Percentiles rank a stretch among this genome's conserved stretches.
phyloP scores from a whole-genome alignment of 1,139 yeast species.

The Meyerozyma smithsonii region DNA sequence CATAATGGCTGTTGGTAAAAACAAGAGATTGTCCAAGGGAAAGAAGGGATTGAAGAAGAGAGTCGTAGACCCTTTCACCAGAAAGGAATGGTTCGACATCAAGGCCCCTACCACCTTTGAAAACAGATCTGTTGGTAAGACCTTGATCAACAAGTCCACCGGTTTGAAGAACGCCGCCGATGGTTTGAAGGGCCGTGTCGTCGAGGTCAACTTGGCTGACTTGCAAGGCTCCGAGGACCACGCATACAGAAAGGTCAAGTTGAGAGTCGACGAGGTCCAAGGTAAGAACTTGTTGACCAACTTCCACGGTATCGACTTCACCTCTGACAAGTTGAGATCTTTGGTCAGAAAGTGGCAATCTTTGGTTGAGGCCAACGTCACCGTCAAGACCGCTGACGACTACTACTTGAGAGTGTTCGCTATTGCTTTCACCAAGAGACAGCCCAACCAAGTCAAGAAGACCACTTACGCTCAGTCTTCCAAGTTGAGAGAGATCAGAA shows the following conservation, averaged over 20 bases:
- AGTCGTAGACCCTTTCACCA: slow-evolving; percentile 93
- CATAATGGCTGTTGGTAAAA: slow-evolving; percentile 90
- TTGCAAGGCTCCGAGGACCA: slow-evolving; percentile 91
- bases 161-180: slow-evolving; percentile 93
- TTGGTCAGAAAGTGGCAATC: slow-evolving; percentile 94
- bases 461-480: slow-evolving; percentile 88
- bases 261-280: slow-evolving; percentile 90
- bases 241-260: slow-evolving; percentile 83
- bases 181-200: slow-evolving; percentile 86
- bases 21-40: slow-evolving; percentile 94
- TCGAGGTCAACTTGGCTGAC: slow-evolving; percentile 84
- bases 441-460: slow-evolving; percentile 86
- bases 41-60: slow-evolving; percentile 95
- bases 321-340: slow-evolving; percentile 85
- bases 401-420: slow-evolving; percentile 85
- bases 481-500: slow-evolving; percentile 77
- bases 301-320: slow-evolving; percentile 94
- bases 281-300: slow-evolving; percentile 89
- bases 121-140: slow-evolving; percentile 92
- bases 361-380: slow-evolving; percentile 84
- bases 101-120: slow-evolving; percentile 94
- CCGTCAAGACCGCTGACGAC: slow-evolving; percentile 89
- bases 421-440: slow-evolving; percentile 91
- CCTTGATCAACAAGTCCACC: slow-evolving; percentile 87
- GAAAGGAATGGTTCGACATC: slow-evolving; percentile 92